phyloP scores from a whole-genome alignment of 192 early-diverging fungal genomes.

The Linnemannia schmuckeri region DNA sequence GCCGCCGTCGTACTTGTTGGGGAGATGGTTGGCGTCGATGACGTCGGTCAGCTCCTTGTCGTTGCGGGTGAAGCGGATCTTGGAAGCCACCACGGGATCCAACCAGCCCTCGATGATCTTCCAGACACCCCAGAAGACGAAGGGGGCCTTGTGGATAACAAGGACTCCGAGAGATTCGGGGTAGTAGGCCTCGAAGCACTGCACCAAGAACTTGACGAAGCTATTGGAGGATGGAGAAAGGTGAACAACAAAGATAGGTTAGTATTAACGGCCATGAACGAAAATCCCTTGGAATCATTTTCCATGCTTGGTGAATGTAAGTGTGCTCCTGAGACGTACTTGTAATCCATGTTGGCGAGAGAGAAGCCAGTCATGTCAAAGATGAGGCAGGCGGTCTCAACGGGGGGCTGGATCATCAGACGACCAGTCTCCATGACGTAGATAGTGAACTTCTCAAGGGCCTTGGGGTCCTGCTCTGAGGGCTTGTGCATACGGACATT shows the following conservation, averaged over 20 bases:
- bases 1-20: constrained; percentile 69
- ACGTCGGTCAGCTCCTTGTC: constrained; percentile 70
- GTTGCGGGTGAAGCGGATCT: constrained; percentile 78
- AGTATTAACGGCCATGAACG: not conserved
- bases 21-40: constrained; percentile 70
- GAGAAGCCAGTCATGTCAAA: constrained; percentile 45
- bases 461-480: constrained; percentile 67
- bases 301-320: not conserved
- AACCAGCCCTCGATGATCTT: constrained; percentile 80
- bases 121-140: constrained; percentile 89
- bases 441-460: constrained; percentile 72
- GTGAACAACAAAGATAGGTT: not conserved
- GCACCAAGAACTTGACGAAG: constrained; percentile 81
- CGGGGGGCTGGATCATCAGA: constrained; percentile 65
- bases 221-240: not conserved
- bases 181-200: constrained; percentile 87
- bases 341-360: constrained; percentile 39
- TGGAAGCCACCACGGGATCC: constrained; percentile 90
- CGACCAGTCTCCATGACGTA: constrained; percentile 80
- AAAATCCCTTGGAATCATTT: no score
- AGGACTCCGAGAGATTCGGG: constrained; percentile 85
- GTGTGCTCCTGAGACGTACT: not conserved
- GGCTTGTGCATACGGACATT: constrained; percentile 63
- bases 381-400: constrained; percentile 62
- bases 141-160: constrained; percentile 87